Evolutionary conservation across 1,139 yeast species (phyloP).

Genomic region (Blastobotrys buckinghamii): DNA sequence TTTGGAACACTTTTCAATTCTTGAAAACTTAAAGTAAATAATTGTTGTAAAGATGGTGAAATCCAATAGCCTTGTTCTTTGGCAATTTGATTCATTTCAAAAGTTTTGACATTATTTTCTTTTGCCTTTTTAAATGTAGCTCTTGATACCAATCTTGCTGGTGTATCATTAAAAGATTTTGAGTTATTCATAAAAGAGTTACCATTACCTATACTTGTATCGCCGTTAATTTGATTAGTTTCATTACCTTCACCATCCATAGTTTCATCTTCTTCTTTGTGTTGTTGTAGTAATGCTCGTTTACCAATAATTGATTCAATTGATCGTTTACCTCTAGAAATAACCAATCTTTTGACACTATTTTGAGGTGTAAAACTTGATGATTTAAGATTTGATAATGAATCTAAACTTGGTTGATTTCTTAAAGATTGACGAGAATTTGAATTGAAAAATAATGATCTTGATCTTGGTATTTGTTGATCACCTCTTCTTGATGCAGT

Average conservation of each 20-base stretch:
- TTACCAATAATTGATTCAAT: constrained; percentile 13
- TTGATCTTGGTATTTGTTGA: constrained; percentile 6
- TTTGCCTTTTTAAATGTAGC: constrained; percentile 6
- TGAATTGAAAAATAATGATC: constrained; percentile 7
- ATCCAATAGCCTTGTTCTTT: constrained; percentile 64
- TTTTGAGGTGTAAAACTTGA: no score
- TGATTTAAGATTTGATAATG: background rate
- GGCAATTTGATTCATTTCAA: constrained; percentile 20
- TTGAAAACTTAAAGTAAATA: constrained; percentile 42
- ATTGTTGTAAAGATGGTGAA: constrained; percentile 57
- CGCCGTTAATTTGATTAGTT: no score
- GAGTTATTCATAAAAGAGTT: no score
- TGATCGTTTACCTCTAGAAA: constrained; percentile 42
- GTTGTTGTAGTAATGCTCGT: background rate
- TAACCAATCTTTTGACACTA: constrained; percentile 31
- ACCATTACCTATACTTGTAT: no score
- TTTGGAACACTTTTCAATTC: constrained; percentile 56
- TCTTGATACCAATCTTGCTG: constrained; percentile 6
- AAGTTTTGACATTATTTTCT: background rate
- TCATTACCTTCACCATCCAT: constrained; percentile 5
- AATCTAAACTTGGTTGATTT: constrained; percentile 6
- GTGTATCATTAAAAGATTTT: constrained; percentile 6
- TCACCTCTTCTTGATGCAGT: constrained; percentile 1
- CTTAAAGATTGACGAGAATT: constrained; percentile 2
- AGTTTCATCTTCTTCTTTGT: background rate